These are phyloP conservation scores for Suillus variegatus DNA, from an alignment of 768 basidiomycete species.

Conservation along the genomic window DNA sequence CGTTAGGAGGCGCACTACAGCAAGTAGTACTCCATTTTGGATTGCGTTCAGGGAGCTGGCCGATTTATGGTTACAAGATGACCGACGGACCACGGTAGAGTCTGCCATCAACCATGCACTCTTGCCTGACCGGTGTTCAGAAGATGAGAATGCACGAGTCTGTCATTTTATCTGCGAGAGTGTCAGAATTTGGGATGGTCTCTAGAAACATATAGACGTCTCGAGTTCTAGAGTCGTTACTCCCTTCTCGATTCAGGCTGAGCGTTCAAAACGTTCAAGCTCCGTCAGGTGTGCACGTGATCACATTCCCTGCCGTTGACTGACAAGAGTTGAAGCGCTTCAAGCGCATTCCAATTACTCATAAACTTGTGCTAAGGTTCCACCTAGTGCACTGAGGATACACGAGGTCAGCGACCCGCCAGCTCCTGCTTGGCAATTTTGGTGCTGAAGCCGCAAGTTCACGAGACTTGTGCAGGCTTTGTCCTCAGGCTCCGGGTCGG, in stretches of 20 bases:
- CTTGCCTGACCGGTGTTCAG: not conserved
- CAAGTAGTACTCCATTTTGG: not conserved
- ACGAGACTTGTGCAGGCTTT: not conserved
- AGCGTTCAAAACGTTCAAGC: no score
- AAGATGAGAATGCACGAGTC: not conserved
- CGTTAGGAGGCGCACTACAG: conserved; percentile 20
- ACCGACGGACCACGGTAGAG: not conserved
- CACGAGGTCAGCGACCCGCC: not conserved
- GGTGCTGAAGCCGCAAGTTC: not conserved
- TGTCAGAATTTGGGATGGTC: no score
- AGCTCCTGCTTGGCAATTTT: not conserved
- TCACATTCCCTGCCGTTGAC: not conserved
- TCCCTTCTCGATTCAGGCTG: no score
- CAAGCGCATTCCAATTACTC: not conserved
- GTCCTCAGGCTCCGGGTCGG: not conserved
- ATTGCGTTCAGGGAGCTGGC: not conserved
- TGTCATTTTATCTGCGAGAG: not conserved
- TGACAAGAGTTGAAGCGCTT: not conserved
- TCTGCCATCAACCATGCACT: not conserved
- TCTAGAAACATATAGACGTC: no score
- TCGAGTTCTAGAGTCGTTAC: no score
- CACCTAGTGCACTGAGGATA: not conserved
- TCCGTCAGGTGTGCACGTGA: not conserved
- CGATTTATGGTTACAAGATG: not conserved
- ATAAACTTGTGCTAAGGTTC: not conserved